Percentiles rank a stretch among this genome's conserved stretches.
phyloP scores from a whole-genome alignment of 1,139 yeast genomes.

The Kodamaea sp. region DNA sequence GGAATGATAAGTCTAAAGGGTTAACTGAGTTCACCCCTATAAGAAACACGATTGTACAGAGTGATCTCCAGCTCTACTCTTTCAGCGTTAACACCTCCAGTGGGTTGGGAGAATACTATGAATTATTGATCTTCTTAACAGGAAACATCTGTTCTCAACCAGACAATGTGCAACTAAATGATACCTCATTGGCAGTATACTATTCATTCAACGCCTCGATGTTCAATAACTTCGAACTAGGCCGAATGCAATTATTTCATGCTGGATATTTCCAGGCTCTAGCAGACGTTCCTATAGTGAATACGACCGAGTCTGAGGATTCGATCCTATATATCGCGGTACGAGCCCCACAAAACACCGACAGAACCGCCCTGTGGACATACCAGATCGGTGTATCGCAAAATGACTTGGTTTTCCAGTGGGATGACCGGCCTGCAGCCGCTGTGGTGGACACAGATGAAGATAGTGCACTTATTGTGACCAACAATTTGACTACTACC shows the following conservation, averaged over 20 bases:
- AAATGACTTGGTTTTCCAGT: slow-evolving; percentile 63
- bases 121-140: slow-evolving; percentile 56
- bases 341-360: slow-evolving; percentile 44
- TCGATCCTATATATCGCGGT: slow-evolving; percentile 50
- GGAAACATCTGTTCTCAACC: slow-evolving; percentile 63
- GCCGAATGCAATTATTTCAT: slow-evolving; percentile 32
- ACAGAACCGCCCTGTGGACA: slow-evolving; percentile 46
- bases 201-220: slow-evolving; percentile 51
- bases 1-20: slow-evolving; percentile 22
- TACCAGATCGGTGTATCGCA: slow-evolving; percentile 75
- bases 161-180: slow-evolving; percentile 22
- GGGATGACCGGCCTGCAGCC: slow-evolving; percentile 64
- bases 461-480: slow-evolving; percentile 65
- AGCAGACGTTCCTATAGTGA: slow-evolving; percentile 39
- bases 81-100: slow-evolving; percentile 47
- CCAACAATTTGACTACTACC: slow-evolving; percentile 53
- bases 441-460: slow-evolving; percentile 73
- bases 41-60: slow-evolving; percentile 35
- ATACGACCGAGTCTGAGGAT: slow-evolving; percentile 13
- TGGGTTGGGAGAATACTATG: slow-evolving; percentile 51
- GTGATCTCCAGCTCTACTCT: slow-evolving; percentile 44
- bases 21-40: slow-evolving; percentile 50
- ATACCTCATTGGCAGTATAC: slow-evolving; percentile 47
- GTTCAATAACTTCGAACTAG: slow-evolving; percentile 31
- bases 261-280: slow-evolving; percentile 60